Base-by-base conservation (phyloP, 495 filamentous ascomycete species). In the Aspergillus olivimuriae region DNA sequence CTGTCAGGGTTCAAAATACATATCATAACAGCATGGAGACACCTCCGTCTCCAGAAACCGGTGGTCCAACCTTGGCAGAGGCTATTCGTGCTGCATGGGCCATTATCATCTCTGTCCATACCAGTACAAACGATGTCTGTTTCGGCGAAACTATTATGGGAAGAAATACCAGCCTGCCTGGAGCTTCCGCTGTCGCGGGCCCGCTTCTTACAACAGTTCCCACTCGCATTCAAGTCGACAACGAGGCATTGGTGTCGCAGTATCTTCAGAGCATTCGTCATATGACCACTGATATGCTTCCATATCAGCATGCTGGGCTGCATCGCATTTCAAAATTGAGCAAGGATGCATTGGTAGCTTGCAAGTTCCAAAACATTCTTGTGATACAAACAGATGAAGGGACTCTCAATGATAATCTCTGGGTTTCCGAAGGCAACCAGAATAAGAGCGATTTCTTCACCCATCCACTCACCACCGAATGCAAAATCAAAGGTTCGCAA, bases 311-410 rank as follows among this genome's bases (percentile, higher is more conserved):
- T 35, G 44, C 57, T 11, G 73, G 71, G 20, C 54, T 75, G 0
- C 68, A 72, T 34, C 54, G 58, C 11, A 72, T 74, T 21, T 58
- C 60, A 1, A 57, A 63, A 12, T 47, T 75, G 11, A 63, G 57
- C 44, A 44, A 39, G 4, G 64, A 72, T 43, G 52, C 62, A 0
- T 50, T 62, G 5, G 34, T 49, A 43, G 83, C 78, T 8, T 86
- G 81, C 50, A 77, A 82, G 23, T 77, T 86, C 58, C 72, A 78
- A 40, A 84, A 76, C 50, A 51, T 84, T 6, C 63, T 84, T 4
- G 74, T 77, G 1, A 74, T 86, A 41, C 61, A 83, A 39, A 58
- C 72, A 0, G 62, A 52, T 0, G 60, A 64, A 5, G 52, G 49
- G 3, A 38, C 51, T 2, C 43, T 64, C 11, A 45, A 65, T 35